Base-by-base conservation (phyloP, 2,329 filamentous ascomycete genomes). In the Monilinia fructicola region DNA sequence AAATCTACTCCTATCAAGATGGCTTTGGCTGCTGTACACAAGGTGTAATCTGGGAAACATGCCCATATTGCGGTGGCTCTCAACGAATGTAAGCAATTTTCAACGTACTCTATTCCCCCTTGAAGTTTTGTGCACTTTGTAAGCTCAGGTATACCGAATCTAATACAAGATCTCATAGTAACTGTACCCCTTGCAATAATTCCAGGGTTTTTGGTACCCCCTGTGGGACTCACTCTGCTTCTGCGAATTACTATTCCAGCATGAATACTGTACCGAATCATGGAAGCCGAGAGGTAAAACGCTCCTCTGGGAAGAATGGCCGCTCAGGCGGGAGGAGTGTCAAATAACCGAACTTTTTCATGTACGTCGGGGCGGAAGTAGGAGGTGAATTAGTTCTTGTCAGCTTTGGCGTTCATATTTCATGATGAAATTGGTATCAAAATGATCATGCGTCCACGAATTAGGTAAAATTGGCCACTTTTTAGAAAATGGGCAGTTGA, bases 361-460 rank as follows among this genome's bases (percentile, higher is more conserved):
- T 38, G 9, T 50, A 11, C 14, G 26, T 16, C 21, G 31, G 50
- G 14, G 35, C 31, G n/a, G 44, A 38, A 14, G 7, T 18, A 18
- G 42, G 14, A 12, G 58, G 12, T n/a, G 12, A 23, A 26, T 61
- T 38, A 26, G 10, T 38, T n/a, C n/a, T 61, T 50, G 2, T 26
- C 28, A 6, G 44, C 21, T 61, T 50, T 61, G 58, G 44, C 58
- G 58, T 61, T 60, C 21, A 50, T 38, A 10, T 23, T 50, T 50
- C 40, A 12, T 61, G 28, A 61, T 38, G 26, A 35, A 4, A 18
- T 59, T 14, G 28, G 56, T 48, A 23, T 26, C 28, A 38, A 61
- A 38, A 18, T 44, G 9, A 61, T 61, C 16, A 18, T 44, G 3
- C 26, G 14, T 61, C n/a, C 58, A 40, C 31, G 12, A 2, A 5